Conservation (phyloP, 2,329 filamentous ascomycete genomes). For the Eutypa lata region DNA sequence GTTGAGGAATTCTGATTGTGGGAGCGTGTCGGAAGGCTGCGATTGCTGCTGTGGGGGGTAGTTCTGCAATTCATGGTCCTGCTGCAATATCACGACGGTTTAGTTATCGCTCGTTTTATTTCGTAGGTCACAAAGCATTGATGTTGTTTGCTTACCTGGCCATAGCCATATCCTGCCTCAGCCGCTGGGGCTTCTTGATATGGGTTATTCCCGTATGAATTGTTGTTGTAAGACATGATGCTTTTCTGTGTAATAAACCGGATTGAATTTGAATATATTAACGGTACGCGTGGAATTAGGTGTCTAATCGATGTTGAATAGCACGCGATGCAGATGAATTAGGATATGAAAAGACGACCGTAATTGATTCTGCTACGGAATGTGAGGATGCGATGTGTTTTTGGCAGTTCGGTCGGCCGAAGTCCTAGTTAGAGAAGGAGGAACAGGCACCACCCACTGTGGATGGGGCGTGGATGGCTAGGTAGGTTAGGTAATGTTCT, state of each 20-base stretch:
- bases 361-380: neutral
- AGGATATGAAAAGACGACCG: neutral
- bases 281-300: neutral
- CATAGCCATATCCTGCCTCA: slow-evolving; percentile 43
- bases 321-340: neutral
- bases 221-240: slow-evolving; percentile 54
- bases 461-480: too few relatives aligned
- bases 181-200: slow-evolving; percentile 54
- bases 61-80: slow-evolving; percentile 52
- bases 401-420: too few relatives aligned
- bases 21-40: slow-evolving; percentile 40
- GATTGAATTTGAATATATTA: neutral
- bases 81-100: neutral
- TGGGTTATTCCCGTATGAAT: slow-evolving; percentile 60
- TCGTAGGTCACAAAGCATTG: too few relatives aligned
- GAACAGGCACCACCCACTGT: too few relatives aligned
- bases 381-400: neutral
- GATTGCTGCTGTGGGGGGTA: slow-evolving; percentile 32
- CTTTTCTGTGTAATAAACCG: neutral
- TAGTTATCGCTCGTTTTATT: slow-evolving; percentile 1
- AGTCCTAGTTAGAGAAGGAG: too few relatives aligned
- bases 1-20: slow-evolving; percentile 64
- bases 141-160: slow-evolving; percentile 36
- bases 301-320: neutral
- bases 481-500: too few relatives aligned